Evolutionary conservation across 495 filamentous ascomycete genomes (phyloP), one percentile per base, ranked within the genome.

Genomic region (Neurospora sp.): DNA sequence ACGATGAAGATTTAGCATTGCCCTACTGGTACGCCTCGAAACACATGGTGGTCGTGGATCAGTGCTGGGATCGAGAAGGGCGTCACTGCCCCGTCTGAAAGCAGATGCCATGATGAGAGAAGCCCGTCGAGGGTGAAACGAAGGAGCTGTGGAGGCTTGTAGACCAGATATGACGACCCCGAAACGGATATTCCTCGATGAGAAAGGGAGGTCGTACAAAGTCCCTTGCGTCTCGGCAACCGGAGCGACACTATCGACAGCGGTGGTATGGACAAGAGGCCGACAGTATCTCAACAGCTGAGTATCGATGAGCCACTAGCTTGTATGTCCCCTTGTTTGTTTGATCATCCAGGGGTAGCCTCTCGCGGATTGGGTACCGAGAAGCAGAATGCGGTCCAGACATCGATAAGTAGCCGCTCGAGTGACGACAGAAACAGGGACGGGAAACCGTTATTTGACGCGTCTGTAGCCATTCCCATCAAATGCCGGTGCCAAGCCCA

Each of bases 1-100:
- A 83, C 82, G 85, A 81, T 84, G 81, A 74, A 88, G 85, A 83
- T 84, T 87, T 81, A 86, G 84, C 78, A 81, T 79, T 66, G 86
- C 86, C 76, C 80, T 83, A 82, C 83, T 86, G 69, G 81, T 76
- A 70, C 76, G 79, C 73, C 73, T 77, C 70, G 74, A 72, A 40
- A 73, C 72, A 69, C 68, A 72, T 70, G 73, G 78, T 71, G 73
- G 76, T 40, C 70, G 53, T 20, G 75, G 75, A 69, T 76, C 78
- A 38, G 42, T 69, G 71, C 69, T 69, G 37, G 76, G 48, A 71
- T 78, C 79, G 70, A 72, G 72, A 75, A 71, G 20, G 59, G 61
- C 70, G 14, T 69, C 48, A 69, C 61, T 69, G 75, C 48, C 53
- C 37, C 69, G 53, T 18, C 48, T 68, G 46, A 75, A 53, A 40